A percentile compares a stretch with the other conserved stretches of the same genome.
Evolutionary conservation across 345 rosid genomes (phyloP).

Genomic region (Citrus sp.): DNA sequence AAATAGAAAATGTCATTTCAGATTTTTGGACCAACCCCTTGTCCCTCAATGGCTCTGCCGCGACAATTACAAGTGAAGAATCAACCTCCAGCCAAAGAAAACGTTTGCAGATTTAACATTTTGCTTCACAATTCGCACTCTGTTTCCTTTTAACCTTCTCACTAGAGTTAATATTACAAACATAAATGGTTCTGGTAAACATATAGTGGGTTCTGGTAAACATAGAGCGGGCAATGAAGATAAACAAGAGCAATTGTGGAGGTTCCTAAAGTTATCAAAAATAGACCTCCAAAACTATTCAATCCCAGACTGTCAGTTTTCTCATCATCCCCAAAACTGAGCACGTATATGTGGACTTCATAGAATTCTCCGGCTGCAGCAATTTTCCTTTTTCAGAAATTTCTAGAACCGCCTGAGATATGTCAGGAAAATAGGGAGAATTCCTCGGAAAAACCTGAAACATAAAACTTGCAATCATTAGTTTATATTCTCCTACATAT

Average conservation of each 20-base stretch:
- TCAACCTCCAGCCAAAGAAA: too few species aligned
- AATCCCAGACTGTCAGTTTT: neutral
- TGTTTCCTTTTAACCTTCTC: too few species aligned
- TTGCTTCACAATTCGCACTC: too few species aligned
- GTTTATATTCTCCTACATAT: too few species aligned
- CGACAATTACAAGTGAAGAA: too few species aligned
- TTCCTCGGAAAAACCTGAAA: conserved; percentile 18
- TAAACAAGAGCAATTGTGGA: neutral
- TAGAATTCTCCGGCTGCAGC: neutral
- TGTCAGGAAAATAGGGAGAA: conserved; percentile 15
- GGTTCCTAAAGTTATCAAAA: conserved; percentile 4
- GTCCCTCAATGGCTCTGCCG: too few species aligned
- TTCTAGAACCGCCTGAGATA: conserved; percentile 20
- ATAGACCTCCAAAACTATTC: conserved; percentile 13
- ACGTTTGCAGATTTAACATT: too few species aligned
- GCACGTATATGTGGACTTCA: conserved; percentile 9
- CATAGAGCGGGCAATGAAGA: neutral
- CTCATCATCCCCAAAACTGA: neutral
- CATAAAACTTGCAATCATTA: neutral
- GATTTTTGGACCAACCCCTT: too few species aligned
- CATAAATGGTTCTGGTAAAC: too few species aligned
- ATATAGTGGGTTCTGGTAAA: neutral
- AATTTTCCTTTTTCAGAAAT: conserved; percentile 14
- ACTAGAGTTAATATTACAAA: too few species aligned
- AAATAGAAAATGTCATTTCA: neutral